These are phyloP conservation scores for Epicoccum nigrum DNA, from an alignment of 2,329 filamentous ascomycete genomes.

Conservation along the genomic window DNA sequence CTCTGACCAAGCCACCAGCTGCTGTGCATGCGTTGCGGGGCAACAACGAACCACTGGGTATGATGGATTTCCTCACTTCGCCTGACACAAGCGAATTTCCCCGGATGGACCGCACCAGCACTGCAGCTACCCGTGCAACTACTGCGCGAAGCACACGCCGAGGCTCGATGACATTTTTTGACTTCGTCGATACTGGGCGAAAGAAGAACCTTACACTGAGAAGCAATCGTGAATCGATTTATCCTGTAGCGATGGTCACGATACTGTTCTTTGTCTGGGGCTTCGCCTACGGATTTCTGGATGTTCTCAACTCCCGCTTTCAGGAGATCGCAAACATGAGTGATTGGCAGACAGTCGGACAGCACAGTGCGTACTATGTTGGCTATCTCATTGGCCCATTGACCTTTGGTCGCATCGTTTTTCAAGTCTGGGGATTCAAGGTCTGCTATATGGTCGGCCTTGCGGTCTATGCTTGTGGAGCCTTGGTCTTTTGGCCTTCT, in stretches of 20 bases:
- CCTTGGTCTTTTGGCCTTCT: slow-evolving; percentile 68
- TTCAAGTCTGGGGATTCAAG: slow-evolving; percentile 67
- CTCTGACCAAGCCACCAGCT: slow-evolving; percentile 31
- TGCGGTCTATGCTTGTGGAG: slow-evolving; percentile 66
- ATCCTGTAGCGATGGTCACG: slow-evolving; percentile 76
- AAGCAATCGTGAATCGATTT: slow-evolving; percentile 68
- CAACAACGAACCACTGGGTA: slow-evolving; percentile 45
- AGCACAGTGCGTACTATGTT: slow-evolving; percentile 74
- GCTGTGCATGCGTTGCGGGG: slow-evolving; percentile 23
- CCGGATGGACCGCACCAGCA: slow-evolving; percentile 45
- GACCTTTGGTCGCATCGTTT: slow-evolving; percentile 65
- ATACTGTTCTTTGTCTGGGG: slow-evolving; percentile 90
- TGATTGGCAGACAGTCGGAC: slow-evolving; percentile 66
- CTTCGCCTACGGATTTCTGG: slow-evolving; percentile 85
- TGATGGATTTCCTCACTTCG: slow-evolving; percentile 62
- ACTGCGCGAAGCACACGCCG: slow-evolving; percentile 31
- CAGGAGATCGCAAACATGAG: slow-evolving; percentile 67
- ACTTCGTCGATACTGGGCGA: slow-evolving; percentile 72
- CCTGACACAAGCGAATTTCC: slow-evolving; percentile 52
- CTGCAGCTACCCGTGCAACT: slow-evolving; percentile 33
- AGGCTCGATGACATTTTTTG: slow-evolving; percentile 65
- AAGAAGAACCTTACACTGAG: slow-evolving; percentile 74
- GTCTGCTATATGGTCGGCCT: slow-evolving; percentile 66
- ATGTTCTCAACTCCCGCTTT: slow-evolving; percentile 77
- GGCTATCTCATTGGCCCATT: slow-evolving; percentile 74